Conservation (phyloP, 106 monocot species). For the Dendrobium officinale region DNA sequence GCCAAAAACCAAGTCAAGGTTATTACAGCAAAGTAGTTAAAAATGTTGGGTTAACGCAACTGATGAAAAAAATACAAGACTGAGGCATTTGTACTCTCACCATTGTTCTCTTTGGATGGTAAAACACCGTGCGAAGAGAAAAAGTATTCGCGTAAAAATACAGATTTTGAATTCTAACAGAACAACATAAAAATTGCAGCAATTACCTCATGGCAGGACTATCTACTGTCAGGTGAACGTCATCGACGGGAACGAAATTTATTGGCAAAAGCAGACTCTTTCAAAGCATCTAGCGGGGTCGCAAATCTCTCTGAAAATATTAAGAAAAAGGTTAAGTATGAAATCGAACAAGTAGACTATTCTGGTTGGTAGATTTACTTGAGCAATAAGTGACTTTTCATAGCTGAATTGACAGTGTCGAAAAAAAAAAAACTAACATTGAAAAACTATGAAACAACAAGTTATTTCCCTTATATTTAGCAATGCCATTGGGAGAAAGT, state of each 20-base stretch:
- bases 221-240: not conserved
- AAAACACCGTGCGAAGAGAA: not conserved
- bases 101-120: not conserved
- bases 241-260: not conserved
- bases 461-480: not conserved
- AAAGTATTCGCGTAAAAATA: not conserved
- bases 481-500: not conserved
- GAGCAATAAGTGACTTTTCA: not conserved
- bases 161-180: not conserved
- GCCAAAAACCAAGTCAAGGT: not conserved
- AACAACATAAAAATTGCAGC: not conserved
- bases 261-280: not conserved
- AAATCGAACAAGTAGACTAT: not conserved
- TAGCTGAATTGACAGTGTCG: not conserved
- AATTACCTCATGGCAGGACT: not conserved
- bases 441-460: not conserved
- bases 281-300: constrained; percentile 1
- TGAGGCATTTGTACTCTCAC: too few relatives aligned
- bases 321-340: not conserved
- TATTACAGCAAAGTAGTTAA: not conserved
- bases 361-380: not conserved
- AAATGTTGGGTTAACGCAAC: not conserved
- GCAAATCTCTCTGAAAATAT: constrained; percentile 9
- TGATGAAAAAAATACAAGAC: not conserved
- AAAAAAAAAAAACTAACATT: not conserved